Evolutionary conservation across 2,329 filamentous ascomycete species (phyloP).

Genomic region (Didymella keratinophila): DNA sequence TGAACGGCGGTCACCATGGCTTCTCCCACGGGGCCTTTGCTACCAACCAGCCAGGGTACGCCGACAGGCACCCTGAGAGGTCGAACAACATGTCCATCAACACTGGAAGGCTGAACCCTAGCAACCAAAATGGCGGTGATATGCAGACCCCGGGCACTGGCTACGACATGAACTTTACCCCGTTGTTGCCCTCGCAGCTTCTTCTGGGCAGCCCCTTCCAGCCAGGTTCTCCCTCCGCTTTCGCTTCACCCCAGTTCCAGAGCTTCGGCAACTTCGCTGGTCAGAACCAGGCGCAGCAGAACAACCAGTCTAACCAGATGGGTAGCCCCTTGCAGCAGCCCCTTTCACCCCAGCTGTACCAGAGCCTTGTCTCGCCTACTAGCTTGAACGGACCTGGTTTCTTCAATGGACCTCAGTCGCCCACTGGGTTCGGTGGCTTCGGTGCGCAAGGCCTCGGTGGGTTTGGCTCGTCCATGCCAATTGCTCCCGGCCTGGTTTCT

Average conservation of each 20-base stretch:
- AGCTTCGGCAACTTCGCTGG: slow-evolving; percentile 73
- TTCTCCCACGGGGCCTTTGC: slow-evolving; percentile 93
- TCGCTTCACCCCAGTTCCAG: slow-evolving; percentile 91
- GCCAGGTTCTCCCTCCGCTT: slow-evolving; percentile 88
- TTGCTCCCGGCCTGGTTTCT: slow-evolving; percentile 81
- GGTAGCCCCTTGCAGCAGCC: slow-evolving; percentile 73
- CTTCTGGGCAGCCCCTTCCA: slow-evolving; percentile 97
- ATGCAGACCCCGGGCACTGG: slow-evolving; percentile 86
- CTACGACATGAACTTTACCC: slow-evolving; percentile 98
- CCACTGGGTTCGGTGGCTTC: slow-evolving; percentile 76
- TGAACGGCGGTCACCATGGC: slow-evolving; percentile 75
- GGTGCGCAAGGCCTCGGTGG: slow-evolving; percentile 66
- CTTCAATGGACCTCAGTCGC: slow-evolving; percentile 82
- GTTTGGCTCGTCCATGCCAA: slow-evolving; percentile 77
- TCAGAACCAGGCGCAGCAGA: slow-evolving; percentile 66
- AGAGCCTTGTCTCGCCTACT: slow-evolving; percentile 84
- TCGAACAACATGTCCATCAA: slow-evolving; percentile 92
- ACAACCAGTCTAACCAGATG: slow-evolving; percentile 68
- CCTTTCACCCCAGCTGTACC: slow-evolving; percentile 84
- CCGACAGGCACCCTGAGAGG: slow-evolving; percentile 84
- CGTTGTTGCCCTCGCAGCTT: slow-evolving; percentile 90
- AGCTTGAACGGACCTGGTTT: slow-evolving; percentile 83
- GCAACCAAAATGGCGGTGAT: slow-evolving; percentile 69
- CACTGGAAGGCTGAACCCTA: slow-evolving; percentile 71
- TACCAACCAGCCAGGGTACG: slow-evolving; percentile 82